These are phyloP conservation scores for Smittium culicis DNA, from an alignment of 371 early-diverging fungal genomes.

Conservation along the genomic window DNA sequence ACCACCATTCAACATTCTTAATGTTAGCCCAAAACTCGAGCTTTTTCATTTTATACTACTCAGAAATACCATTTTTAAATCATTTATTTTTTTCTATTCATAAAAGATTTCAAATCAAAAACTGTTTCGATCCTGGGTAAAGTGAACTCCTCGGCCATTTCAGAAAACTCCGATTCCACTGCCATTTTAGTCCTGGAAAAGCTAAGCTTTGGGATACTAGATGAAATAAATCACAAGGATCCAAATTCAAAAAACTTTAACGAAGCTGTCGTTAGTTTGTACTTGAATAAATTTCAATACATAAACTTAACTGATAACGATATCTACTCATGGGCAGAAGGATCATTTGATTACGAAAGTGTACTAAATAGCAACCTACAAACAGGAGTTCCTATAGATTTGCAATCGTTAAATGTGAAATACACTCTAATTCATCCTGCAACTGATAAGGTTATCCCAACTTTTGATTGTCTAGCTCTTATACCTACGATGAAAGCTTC, in stretches of 20 bases:
- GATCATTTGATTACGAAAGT: slow-evolving; percentile 6
- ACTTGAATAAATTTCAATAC: not conserved
- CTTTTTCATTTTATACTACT: too few species aligned
- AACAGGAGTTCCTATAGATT: not conserved
- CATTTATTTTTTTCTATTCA: not conserved
- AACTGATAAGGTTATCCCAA: not conserved
- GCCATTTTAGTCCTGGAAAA: not conserved
- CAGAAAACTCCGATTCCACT: not conserved
- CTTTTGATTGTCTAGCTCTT: too few species aligned
- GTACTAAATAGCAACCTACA: not conserved
- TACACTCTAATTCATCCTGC: not conserved
- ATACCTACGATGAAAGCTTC: too few species aligned
- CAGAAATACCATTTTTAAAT: too few species aligned
- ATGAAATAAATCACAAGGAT: not conserved
- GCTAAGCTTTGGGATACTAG: not conserved
- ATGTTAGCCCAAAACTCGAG: too few species aligned
- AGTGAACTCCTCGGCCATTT: too few species aligned
- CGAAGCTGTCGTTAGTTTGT: not conserved
- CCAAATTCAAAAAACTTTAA: not conserved
- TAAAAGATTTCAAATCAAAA: not conserved
- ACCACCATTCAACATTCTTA: too few species aligned
- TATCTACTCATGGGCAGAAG: slow-evolving; percentile 26
- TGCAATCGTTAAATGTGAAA: not conserved
- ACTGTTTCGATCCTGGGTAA: not conserved
- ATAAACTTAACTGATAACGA: slow-evolving; percentile 15